Base-by-base conservation (phyloP, 371 early-diverging fungal genomes). In the Mortierella sp. region DNA sequence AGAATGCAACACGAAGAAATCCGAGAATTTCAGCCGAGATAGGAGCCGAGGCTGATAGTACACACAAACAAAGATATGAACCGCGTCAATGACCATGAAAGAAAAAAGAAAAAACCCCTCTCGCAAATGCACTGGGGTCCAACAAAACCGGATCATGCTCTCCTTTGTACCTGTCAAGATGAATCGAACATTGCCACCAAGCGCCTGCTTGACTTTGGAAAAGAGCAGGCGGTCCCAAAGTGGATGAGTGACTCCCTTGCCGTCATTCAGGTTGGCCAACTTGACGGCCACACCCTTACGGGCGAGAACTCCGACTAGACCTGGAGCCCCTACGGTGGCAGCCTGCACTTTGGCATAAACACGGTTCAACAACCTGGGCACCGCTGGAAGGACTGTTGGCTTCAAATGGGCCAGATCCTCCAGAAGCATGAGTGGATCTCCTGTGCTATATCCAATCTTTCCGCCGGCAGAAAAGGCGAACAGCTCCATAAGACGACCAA, bases 151-250 rank as follows among this genome's bases (percentile, higher is more conserved):
- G n/a, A n/a, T n/a, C n/a, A n/a, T n/a, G n/a, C n/a, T n/a, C n/a
- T n/a, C n/a, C n/a, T n/a, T n/a, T 42, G 9, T 84, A 62, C 88
- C 94, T 0, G 91, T 89, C 34, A 94, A 66, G 64, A 97, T 90
- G 54, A 87, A 61, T 47, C 87, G 82, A 13, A 99, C 88, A 47
- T 89, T 80, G 23, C 99, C 99, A 51, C 99, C 99, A 50, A 99
- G 84, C 9, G 91, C 84, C 31, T 87, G 84, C 54, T 89, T 84
- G 30, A 98, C 85, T 81, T 94, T 95, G 74, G 84, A 89, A 81
- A 99, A 99, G 4, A 99, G 64, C n/a, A 99, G 56, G 14, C 86
- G 82, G 85, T 99, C 99, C 92, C 96, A 95, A 47, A 99, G 41
- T 1, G 86, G 71, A 74, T 95, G 94, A 10, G 86, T 88, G 62